These are phyloP conservation scores for Penicillium bovifimosum DNA, from an alignment of 495 filamentous ascomycete genomes.

Conservation along the genomic window DNA sequence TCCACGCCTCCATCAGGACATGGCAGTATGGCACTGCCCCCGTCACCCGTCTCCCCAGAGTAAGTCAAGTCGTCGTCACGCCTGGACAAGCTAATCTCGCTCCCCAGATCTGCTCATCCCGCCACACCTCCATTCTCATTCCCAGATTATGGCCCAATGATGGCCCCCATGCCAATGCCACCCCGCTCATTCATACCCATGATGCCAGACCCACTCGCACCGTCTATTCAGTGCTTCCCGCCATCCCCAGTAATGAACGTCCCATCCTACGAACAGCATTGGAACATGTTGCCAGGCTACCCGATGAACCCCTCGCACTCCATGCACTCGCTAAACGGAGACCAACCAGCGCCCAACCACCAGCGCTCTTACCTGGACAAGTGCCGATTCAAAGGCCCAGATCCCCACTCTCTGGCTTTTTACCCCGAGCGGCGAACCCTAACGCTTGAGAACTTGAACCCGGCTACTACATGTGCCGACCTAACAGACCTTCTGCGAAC, in stretches of 20 bases:
- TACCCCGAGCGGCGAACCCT: conserved; percentile 18
- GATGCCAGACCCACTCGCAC: conserved; percentile 25
- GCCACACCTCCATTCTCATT: conserved; percentile 23
- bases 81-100: neutral
- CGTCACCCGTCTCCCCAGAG: conserved; percentile 39
- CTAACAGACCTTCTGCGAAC: conserved; percentile 21
- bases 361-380: conserved; percentile 3
- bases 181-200: conserved; percentile 30
- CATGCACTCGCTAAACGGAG: conserved; percentile 2
- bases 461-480: conserved; percentile 20
- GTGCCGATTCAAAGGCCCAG: conserved; percentile 4
- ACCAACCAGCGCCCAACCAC: neutral
- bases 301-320: conserved; percentile 25
- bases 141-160: conserved; percentile 29
- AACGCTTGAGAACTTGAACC: conserved; percentile 27
- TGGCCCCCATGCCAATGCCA: conserved; percentile 22
- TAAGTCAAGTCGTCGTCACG: conserved; percentile 11
- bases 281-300: conserved; percentile 31
- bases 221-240: conserved; percentile 26
- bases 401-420: conserved; percentile 3
- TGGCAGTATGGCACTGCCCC: conserved; percentile 29
- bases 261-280: conserved; percentile 27
- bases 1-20: conserved; percentile 31
- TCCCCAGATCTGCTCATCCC: conserved; percentile 23
- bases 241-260: conserved; percentile 29